Base-by-base conservation (phyloP, 1,284 basidiomycete species). In the Pseudozyma pruni region DNA sequence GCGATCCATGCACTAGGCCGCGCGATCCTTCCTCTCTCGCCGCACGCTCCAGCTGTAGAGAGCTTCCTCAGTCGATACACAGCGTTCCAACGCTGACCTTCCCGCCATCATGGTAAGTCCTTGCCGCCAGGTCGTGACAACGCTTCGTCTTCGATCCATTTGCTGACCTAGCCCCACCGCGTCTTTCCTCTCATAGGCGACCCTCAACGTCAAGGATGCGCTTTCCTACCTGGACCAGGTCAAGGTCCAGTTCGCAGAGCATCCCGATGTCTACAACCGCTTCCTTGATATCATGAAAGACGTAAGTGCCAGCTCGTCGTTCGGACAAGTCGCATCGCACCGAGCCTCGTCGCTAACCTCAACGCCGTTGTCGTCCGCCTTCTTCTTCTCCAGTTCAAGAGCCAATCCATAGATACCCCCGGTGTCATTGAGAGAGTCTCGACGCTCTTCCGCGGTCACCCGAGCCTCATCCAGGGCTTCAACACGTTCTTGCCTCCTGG, bases 221-320 rank as follows among this genome's bases (percentile, higher is more conserved):
- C 87, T 98, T 80, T 91, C 90, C 81, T 98, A 98, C 79, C 88
- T 98, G 77, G 94, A 98, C 84, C 92, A 93, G 61, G 94, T 98
- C 85, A 98, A 97, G 86, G 54, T 83, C 50, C 78, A 94, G 86
- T 97, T 97, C 83, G 86, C 89, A 64, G 90, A 93, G 81, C 90
- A 90, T 83, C 94, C 94, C 22, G 92, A 97, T 80, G 94, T 97
- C 27, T 97, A 98, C 86, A 97, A 98, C 83, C 89, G 91, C 74
- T 98, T 98, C 83, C 85, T 98, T 83, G 95, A 98, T 83, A 96
- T 98, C 80, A 98, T 98, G 95, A 98, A 98, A 85, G 95, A 98
- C 61, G 74, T 80, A 37, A 57, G 62, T 67, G 29, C 23, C 13
- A 27, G 27, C 19, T 31, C 13, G n/a, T n/a, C n/a, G n/a, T n/a